These are phyloP conservation scores for Elongisporangium undulatum DNA, from an alignment of 352 stramenopile genomes.

Conservation along the genomic window DNA sequence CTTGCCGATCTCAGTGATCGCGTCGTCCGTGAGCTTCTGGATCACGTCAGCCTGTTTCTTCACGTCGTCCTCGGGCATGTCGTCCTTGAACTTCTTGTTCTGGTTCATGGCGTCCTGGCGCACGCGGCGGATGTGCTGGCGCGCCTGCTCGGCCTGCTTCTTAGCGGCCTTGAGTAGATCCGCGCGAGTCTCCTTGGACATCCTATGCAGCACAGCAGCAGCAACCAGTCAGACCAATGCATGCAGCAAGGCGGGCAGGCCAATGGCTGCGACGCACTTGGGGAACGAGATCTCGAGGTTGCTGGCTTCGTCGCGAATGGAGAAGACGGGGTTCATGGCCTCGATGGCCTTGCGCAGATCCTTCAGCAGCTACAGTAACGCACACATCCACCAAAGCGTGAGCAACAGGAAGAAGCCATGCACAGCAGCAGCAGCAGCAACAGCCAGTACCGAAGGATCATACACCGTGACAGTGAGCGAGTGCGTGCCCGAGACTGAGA, in stretches of 20 bases:
- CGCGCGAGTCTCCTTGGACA: constrained; percentile 80
- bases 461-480: constrained; percentile 74
- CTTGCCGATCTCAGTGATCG: constrained; percentile 64
- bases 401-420: background rate
- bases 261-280: constrained; percentile 53
- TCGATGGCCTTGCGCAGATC: constrained; percentile 77
- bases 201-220: constrained; percentile 35
- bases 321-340: constrained; percentile 71
- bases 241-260: background rate
- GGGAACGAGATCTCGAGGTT: constrained; percentile 77
- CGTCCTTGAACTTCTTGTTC: constrained; percentile 79
- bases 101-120: constrained; percentile 84
- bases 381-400: background rate
- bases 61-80: constrained; percentile 72
- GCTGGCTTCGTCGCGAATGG: constrained; percentile 57
- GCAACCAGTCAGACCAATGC: constrained; percentile 3
- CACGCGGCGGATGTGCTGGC: constrained; percentile 79
- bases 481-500: constrained; percentile 58
- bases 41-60: constrained; percentile 75
- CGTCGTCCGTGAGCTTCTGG: constrained; percentile 76
- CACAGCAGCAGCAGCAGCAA: background rate
- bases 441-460: constrained; percentile 58
- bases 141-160: constrained; percentile 79
- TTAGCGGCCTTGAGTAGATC: constrained; percentile 77
- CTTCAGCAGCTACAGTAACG: constrained; percentile 37